Conservation (phyloP, 108 stramenopile genomes). For the Discostella pseudostelligera region DNA sequence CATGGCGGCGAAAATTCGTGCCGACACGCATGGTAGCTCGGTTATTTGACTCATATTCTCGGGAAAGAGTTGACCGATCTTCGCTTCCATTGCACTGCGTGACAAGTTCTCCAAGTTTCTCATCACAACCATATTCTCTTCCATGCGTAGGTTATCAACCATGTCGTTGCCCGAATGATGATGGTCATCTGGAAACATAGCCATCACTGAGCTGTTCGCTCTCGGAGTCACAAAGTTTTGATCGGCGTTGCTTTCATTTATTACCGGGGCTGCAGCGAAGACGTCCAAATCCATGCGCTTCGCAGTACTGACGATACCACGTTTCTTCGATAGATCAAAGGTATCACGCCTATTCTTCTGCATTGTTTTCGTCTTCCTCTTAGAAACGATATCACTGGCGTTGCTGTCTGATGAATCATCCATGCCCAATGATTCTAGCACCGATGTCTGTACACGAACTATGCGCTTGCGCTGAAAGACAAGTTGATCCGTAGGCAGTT, state of each 20-base stretch:
- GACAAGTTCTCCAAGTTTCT: constrained; percentile 13
- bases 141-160: background rate
- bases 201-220: constrained; percentile 3
- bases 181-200: background rate
- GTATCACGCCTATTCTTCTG: constrained; percentile 25
- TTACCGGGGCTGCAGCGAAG: background rate
- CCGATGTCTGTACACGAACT: background rate
- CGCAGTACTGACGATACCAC: constrained; percentile 4
- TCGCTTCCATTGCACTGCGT: constrained; percentile 16
- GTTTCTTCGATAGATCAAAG: constrained; percentile 33
- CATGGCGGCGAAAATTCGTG: constrained; percentile 50
- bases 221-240: constrained; percentile 7
- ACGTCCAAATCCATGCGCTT: background rate
- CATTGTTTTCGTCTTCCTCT: constrained; percentile 5
- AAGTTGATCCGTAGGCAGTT: background rate
- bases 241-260: background rate
- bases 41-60: constrained; percentile 23
- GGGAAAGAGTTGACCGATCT: constrained; percentile 24
- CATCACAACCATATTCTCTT: background rate
- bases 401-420: constrained; percentile 3
- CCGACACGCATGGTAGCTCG: constrained; percentile 41
- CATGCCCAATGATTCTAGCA: background rate
- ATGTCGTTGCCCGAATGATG: background rate
- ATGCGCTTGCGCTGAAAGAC: background rate
- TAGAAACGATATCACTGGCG: background rate